phyloP scores from a whole-genome alignment of 768 basidiomycete genomes.

The Suillus americanus region DNA sequence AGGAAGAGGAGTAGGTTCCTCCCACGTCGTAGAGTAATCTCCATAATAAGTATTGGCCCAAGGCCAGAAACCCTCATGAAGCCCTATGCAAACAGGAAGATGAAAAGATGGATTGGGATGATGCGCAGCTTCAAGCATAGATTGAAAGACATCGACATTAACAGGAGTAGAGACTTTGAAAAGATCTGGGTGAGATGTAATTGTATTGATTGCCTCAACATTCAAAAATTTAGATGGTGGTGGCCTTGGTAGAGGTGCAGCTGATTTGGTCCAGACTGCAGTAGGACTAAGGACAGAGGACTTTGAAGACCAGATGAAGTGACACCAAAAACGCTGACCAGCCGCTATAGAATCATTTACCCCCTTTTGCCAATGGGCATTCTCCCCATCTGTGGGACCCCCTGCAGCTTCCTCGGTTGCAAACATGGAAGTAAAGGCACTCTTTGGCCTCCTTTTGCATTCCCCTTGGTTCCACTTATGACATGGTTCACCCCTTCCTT shows the following conservation, averaged over 20 bases:
- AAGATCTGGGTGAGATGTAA: constrained; percentile 24
- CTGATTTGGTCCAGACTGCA: neutral
- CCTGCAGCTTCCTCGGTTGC: neutral
- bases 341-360: neutral
- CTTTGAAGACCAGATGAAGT: neutral
- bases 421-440: neutral
- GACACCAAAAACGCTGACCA: neutral
- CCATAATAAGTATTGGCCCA: too few species aligned
- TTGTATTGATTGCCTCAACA: constrained; percentile 16
- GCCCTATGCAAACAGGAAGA: constrained; percentile 25
- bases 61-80: constrained; percentile 14
- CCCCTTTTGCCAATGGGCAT: neutral
- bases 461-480: neutral
- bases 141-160: constrained; percentile 31
- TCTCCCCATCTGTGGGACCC: neutral
- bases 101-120: constrained; percentile 43
- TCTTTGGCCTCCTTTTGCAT: neutral
- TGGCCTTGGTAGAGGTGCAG: neutral
- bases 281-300: neutral
- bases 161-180: constrained; percentile 40
- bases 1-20: too few species aligned
- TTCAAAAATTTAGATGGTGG: constrained; percentile 14
- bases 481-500: neutral
- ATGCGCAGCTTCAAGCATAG: constrained; percentile 11
- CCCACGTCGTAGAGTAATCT: constrained; percentile 21